Percentiles rank a stretch among this genome's conserved stretches.
phyloP scores from a whole-genome alignment of 768 basidiomycete genomes.

The Cystobasidium tubakii region DNA sequence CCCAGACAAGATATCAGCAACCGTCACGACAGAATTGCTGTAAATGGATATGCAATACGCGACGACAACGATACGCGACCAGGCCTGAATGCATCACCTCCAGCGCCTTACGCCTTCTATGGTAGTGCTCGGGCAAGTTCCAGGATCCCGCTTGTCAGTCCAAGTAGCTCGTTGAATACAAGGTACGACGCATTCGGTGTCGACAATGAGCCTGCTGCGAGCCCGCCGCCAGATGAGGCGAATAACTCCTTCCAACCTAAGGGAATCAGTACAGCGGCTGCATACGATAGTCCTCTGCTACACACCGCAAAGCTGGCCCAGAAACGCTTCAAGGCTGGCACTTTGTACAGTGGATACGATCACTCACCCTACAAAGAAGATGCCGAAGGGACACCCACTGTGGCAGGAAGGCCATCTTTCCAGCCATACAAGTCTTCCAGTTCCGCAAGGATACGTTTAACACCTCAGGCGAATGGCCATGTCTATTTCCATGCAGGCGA shows the following conservation, averaged over 20 bases:
- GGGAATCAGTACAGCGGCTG: conserved; percentile 13
- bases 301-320: not conserved
- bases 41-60: not conserved
- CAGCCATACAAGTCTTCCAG: not conserved
- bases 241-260: not conserved
- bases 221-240: not conserved
- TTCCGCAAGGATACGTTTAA: not conserved
- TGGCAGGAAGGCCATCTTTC: not conserved
- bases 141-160: not conserved
- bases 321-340: conserved; percentile 17
- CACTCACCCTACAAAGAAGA: not conserved
- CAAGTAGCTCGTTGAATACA: not conserved
- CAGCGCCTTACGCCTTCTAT: not conserved
- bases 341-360: not conserved
- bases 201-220: not conserved
- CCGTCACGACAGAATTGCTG: not conserved
- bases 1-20: not conserved
- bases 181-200: not conserved
- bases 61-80: not conserved
- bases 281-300: not conserved
- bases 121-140: not conserved
- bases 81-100: not conserved
- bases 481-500: not conserved
- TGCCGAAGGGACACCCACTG: not conserved
- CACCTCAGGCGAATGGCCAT: not conserved